Percentiles rank a stretch among this genome's conserved stretches.
These are phyloP conservation scores for Chalaropsis thielavioides DNA, from an alignment of 2,329 filamentous ascomycete species.

Conservation along the genomic window DNA sequence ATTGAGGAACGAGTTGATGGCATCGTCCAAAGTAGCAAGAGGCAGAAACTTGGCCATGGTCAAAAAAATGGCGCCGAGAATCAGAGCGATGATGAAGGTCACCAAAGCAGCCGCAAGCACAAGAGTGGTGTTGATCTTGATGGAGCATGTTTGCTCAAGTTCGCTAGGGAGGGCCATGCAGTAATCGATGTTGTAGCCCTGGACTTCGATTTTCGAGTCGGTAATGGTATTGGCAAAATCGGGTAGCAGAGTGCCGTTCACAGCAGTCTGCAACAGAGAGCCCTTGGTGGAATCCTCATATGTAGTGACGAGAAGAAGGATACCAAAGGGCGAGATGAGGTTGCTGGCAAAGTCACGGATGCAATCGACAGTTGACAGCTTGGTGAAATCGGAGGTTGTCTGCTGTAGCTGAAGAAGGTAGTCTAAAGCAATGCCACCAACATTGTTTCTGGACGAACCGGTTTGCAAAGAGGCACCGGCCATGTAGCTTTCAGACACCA, in stretches of 20 bases:
- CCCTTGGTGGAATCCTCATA: not conserved
- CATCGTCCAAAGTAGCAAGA: slow-evolving; percentile 37
- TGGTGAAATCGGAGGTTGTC: slow-evolving; percentile 19
- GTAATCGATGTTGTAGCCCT: slow-evolving; percentile 17
- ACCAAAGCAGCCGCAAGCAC: slow-evolving; percentile 31
- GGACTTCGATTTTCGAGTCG: not conserved
- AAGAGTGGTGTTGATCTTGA: slow-evolving; percentile 31
- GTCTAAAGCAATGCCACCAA: slow-evolving; percentile 14
- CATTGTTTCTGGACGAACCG: slow-evolving; percentile 25
- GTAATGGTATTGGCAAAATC: slow-evolving; percentile 10
- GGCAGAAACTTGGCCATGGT: slow-evolving; percentile 29
- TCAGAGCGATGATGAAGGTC: slow-evolving; percentile 24
- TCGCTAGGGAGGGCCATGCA: slow-evolving; percentile 24
- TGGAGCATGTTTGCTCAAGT: slow-evolving; percentile 25
- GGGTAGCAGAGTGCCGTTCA: slow-evolving; percentile 21
- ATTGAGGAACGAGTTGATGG: slow-evolving; percentile 35
- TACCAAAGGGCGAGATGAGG: slow-evolving; percentile 25
- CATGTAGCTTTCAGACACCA: slow-evolving; percentile 27
- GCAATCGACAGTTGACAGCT: slow-evolving; percentile 25
- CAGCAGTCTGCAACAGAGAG: slow-evolving; percentile 26
- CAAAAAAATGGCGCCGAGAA: slow-evolving; percentile 28
- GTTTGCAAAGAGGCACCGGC: slow-evolving; percentile 28
- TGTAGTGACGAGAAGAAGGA: slow-evolving; percentile 26
- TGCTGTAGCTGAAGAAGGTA: slow-evolving; percentile 25
- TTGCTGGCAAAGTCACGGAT: slow-evolving; percentile 23